Percentiles rank a stretch among this genome's conserved stretches.
These are phyloP conservation scores for Millerozyma miso DNA, from an alignment of 805 yeast genomes.

Conservation along the genomic window DNA sequence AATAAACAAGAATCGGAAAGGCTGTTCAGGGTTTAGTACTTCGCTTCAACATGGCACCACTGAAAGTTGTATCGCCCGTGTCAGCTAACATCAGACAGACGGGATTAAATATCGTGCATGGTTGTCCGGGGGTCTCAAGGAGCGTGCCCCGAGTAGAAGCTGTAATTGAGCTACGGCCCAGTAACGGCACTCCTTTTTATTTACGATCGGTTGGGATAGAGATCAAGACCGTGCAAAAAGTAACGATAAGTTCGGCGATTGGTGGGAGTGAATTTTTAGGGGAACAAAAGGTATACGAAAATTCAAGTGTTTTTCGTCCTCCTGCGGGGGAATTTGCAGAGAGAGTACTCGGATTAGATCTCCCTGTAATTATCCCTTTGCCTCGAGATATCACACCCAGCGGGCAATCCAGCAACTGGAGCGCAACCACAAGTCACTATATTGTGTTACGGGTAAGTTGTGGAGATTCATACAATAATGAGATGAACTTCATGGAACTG, in stretches of 20 bases:
- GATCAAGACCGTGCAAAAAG: slow-evolving; percentile 48
- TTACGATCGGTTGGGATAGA: slow-evolving; percentile 46
- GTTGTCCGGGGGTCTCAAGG: slow-evolving; percentile 67
- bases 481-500: slow-evolving; percentile 23
- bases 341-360: slow-evolving; percentile 49
- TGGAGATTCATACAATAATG: slow-evolving; percentile 29
- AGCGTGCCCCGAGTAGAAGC: slow-evolving; percentile 59
- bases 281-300: slow-evolving; percentile 30
- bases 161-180: slow-evolving; percentile 50
- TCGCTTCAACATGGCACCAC: slow-evolving; percentile 8
- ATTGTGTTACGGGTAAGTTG: slow-evolving; percentile 36
- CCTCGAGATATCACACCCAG: slow-evolving; percentile 53
- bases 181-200: slow-evolving; percentile 42
- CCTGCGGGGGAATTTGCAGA: slow-evolving; percentile 36
- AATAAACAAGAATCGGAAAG: background rate
- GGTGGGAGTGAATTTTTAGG: slow-evolving; percentile 33
- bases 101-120: slow-evolving; percentile 50
- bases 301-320: slow-evolving; percentile 33
- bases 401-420: slow-evolving; percentile 44
- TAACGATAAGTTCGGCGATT: slow-evolving; percentile 36
- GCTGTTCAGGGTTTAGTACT: background rate
- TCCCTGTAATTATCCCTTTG: slow-evolving; percentile 56
- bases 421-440: slow-evolving; percentile 44
- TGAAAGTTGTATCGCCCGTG: slow-evolving; percentile 21
- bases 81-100: slow-evolving; percentile 44